Evolutionary conservation across 108 stramenopile species (phyloP), one percentile per base, ranked within the genome.

Genomic region (Schizochytrium sp.): DNA sequence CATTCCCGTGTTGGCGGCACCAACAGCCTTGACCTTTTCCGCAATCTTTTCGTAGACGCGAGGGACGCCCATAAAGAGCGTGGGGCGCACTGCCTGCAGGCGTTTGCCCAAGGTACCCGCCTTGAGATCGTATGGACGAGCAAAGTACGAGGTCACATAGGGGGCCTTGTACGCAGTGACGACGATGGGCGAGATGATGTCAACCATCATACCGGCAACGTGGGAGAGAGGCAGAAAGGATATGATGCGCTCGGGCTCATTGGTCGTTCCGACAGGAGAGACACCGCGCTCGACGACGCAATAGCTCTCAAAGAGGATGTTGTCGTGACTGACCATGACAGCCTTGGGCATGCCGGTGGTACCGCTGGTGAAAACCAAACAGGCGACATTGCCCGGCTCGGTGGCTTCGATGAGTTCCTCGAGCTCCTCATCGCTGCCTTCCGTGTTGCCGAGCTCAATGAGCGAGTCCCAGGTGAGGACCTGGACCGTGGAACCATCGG

Each of bases 11-110:
- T 23, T 89, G 23, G 87, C 51, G 63, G 92, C 91, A 45, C 93
- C 96, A 6, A 94, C 91, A 47, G 92, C 92, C 87, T 94, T 93
- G 94, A 95, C 93, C 93, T 93, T 95, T 72, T 94, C 96, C 87
- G 92, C 93, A 87, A 96, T 95, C 92, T 96, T 96, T 91, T 96
- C 96, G 95, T 95, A 96, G 51, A 96, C 96, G 59, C 95, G 92
- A 55, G 96, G 96, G 21, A 96, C 96, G 18, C 96, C 96, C 57
- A 96, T 94, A 90, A 96, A 96, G 57, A 95, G 29, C 0, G 96
- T 96, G 5, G 96, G 96, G 12, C 93, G 92, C 23, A 95, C 94
- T 0, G 90, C 92, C 88, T 89, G 91, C 5, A 96, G 90, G 5
- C 95, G 95, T 29, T 58, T 83, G 21, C 89, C 92, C 5, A 96